phyloP scores from a whole-genome alignment of 192 early-diverging fungal genomes.

The Jimgerdemannia flammicorona region DNA sequence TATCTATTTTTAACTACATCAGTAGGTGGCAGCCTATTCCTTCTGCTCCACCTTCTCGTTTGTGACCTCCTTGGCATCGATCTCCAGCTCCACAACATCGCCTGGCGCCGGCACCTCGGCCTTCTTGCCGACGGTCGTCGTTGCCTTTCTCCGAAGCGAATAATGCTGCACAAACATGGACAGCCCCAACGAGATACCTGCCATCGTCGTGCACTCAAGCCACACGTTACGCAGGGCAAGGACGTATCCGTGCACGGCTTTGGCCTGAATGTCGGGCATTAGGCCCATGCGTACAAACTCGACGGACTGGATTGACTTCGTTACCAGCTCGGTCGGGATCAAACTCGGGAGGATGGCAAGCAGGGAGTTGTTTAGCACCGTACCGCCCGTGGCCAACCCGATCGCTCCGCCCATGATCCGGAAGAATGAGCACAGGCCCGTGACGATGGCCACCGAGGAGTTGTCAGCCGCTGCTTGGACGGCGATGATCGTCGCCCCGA shows the following conservation, averaged over 20 bases:
- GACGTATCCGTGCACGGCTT: constrained; percentile 17
- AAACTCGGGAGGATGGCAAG: constrained; percentile 10
- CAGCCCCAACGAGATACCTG: too few species aligned
- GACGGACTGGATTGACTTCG: constrained; percentile 11
- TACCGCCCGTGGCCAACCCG: constrained; percentile 22
- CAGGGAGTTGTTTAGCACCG: constrained; percentile 28
- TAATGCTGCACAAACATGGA: too few species aligned
- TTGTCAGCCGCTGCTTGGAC: constrained; percentile 26
- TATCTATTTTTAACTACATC: too few species aligned
- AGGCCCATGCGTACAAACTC: constrained; percentile 18
- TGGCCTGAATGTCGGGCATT: constrained; percentile 9
- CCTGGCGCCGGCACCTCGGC: too few species aligned
- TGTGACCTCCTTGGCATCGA: too few species aligned
- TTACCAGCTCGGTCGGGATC: constrained; percentile 6
- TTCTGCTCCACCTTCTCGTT: too few species aligned
- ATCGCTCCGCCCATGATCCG: constrained; percentile 27
- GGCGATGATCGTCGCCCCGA: constrained; percentile 28
- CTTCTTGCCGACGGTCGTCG: too few species aligned
- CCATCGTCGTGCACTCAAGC: too few species aligned
- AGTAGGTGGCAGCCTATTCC: too few species aligned
- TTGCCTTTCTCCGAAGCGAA: too few species aligned
- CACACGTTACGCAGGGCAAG: constrained; percentile 4
- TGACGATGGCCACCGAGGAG: constrained; percentile 28
- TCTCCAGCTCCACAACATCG: too few species aligned
- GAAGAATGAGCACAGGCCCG: constrained; percentile 31